Percentiles rank a stretch among this genome's conserved stretches.
phyloP scores from a whole-genome alignment of 2,329 filamentous ascomycete genomes.

The Ophiostoma australiae region DNA sequence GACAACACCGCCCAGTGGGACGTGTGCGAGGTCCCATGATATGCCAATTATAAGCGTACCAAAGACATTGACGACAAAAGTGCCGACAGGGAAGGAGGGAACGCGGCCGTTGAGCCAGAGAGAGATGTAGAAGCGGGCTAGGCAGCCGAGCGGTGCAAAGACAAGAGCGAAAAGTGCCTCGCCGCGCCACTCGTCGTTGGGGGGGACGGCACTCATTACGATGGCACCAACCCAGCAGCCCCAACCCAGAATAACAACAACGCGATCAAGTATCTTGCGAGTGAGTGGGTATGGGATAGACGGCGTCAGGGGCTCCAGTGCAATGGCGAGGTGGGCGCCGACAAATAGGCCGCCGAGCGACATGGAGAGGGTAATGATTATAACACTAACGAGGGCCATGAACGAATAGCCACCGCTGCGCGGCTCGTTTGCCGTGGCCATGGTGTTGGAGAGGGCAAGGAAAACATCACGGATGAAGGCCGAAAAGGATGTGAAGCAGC shows the following conservation, averaged over 20 bases:
- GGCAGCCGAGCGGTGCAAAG: constrained; percentile 75
- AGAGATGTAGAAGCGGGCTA: constrained; percentile 69
- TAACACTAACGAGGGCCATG: constrained; percentile 70
- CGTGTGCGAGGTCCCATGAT: constrained; percentile 73
- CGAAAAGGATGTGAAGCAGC: constrained; percentile 66
- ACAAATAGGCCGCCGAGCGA: constrained; percentile 64
- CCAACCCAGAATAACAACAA: constrained; percentile 60
- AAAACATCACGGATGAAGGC: constrained; percentile 63
- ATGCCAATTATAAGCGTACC: constrained; percentile 72
- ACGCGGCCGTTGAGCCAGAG: constrained; percentile 63
- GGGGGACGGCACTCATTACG: constrained; percentile 66
- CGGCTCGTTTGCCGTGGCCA: constrained; percentile 44
- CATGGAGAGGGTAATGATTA: constrained; percentile 66
- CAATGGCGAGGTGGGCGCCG: constrained; percentile 70
- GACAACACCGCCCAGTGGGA: constrained; percentile 47
- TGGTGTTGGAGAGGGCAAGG: constrained; percentile 68
- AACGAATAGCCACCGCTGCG: constrained; percentile 75
- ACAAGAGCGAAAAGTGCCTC: constrained; percentile 69
- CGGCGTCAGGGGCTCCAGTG: constrained; percentile 54
- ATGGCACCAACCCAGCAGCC: constrained; percentile 75
- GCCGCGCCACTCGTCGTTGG: constrained; percentile 69
- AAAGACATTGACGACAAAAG: constrained; percentile 73
- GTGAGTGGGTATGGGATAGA: constrained; percentile 54
- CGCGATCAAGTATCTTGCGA: constrained; percentile 59
- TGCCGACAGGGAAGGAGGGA: constrained; percentile 73